Evolutionary conservation across 2,329 filamentous ascomycete genomes (phyloP).

Genomic region (Rutstroemia sydowiana): DNA sequence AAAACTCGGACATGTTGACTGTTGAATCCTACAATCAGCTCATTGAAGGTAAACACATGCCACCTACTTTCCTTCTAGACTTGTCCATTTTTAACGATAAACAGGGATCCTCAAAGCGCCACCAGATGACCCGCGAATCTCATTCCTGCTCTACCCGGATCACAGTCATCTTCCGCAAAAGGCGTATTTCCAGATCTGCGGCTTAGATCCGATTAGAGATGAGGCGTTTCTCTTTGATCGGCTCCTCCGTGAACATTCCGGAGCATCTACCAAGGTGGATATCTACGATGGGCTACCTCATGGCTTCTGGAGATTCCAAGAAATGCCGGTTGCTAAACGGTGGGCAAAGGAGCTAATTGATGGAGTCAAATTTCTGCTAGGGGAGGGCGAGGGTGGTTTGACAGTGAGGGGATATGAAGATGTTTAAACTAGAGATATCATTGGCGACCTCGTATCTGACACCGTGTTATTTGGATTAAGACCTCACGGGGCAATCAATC

Average conservation of each 20-base stretch:
- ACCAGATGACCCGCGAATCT: conserved; percentile 21
- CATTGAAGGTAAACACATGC: not conserved
- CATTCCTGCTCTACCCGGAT: conserved; percentile 30
- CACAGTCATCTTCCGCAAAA: conserved; percentile 33
- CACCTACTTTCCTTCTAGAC: too few species aligned
- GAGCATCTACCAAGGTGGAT: conserved; percentile 25
- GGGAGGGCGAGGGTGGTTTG: not conserved
- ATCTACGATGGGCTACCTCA: conserved; percentile 30
- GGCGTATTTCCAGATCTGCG: conserved; percentile 43
- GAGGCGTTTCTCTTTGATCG: conserved; percentile 46
- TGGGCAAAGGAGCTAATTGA: not conserved
- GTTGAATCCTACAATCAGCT: not conserved
- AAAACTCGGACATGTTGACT: conserved; percentile 29
- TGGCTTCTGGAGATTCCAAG: conserved; percentile 22
- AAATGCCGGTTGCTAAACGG: not conserved
- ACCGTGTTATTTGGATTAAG: too few species aligned
- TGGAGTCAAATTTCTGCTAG: not conserved
- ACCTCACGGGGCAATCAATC: too few species aligned
- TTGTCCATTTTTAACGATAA: too few species aligned
- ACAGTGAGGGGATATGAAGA: not conserved
- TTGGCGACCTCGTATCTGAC: too few species aligned
- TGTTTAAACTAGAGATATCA: too few species aligned
- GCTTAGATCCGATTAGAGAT: conserved; percentile 43
- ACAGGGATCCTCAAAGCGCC: not conserved
- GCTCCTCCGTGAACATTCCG: conserved; percentile 33